Base-by-base conservation (phyloP, 2,329 filamentous ascomycete genomes). In the Fusarium concolor region DNA sequence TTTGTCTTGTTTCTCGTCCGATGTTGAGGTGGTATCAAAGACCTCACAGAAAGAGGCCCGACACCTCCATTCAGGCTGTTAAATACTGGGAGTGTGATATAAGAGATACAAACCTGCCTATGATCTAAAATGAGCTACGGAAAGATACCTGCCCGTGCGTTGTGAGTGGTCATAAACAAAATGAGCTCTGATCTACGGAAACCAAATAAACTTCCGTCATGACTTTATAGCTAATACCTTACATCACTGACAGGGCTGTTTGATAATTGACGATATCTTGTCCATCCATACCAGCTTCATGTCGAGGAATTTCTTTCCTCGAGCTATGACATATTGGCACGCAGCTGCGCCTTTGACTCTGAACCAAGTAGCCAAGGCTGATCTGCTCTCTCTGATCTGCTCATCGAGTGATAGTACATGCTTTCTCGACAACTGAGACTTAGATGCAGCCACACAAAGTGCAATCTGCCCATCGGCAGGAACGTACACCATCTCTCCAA, bases 191-290 rank as follows among this genome's bases (percentile, higher is more conserved):
- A 14, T 41, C 7, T 39, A 33, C 11, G 43, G 35, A 56, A 22
- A 28, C 41, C 57, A 65, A 67, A 61, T 57, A 68, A 67, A 63
- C 59, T 55, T 68, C 56, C 41, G 45, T 62, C 20, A 51, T 42
- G 29, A 31, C 29, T 31, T 10, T 7, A 29, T 31, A 31, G 10
- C 12, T 31, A 12, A 31, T 11, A 31, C 29, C 29, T 43, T 53
- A 49, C 24, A 49, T 63, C 37, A 44, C 59, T 18, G 46, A 42
- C 65, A 68, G 51, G 65, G 65, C 65, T 68, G 65, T 47, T 38
- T 42, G 54, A 26, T 26, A 2, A 65, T 68, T 56, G 35, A 41
- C 41, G 37, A 52, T 41, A 15, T 35, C 49, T 26, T 46, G 65
- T 38, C 37, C 31, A 61, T 55, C 50, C 58, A 65, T 66, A 46